Evolutionary conservation across 2,329 filamentous ascomycete species (phyloP).

Genomic region (Curvularia verruculosa): DNA sequence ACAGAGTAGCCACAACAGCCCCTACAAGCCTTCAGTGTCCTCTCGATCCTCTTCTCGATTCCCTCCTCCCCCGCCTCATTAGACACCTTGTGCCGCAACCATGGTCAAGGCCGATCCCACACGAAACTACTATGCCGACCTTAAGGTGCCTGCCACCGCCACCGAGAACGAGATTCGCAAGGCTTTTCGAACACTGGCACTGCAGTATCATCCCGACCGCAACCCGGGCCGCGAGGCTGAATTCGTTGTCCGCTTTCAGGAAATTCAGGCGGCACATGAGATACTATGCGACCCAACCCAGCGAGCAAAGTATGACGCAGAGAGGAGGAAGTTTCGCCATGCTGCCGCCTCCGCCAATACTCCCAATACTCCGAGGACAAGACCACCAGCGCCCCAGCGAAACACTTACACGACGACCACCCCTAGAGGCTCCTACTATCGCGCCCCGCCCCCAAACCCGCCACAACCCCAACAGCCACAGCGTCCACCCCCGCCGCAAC

Average conservation of each 20-base stretch:
- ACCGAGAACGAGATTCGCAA: conserved; percentile 80
- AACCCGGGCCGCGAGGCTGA: conserved; percentile 83
- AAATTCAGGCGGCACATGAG: conserved; percentile 85
- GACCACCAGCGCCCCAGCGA: conserved; percentile 53
- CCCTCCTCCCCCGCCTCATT: conserved; percentile 1
- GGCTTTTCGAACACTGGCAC: conserved; percentile 82
- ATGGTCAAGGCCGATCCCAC: conserved; percentile 73
- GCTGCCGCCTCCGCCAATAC: conserved; percentile 44
- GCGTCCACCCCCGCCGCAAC: conserved; percentile 36
- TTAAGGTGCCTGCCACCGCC: conserved; percentile 72
- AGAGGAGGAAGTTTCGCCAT: conserved; percentile 56
- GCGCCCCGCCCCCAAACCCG: conserved; percentile 37
- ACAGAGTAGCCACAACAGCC: conserved; percentile 25
- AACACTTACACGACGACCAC: conserved; percentile 51
- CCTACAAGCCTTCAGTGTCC: conserved; percentile 6
- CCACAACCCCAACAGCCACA: conserved; percentile 18
- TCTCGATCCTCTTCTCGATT: conserved; percentile 1
- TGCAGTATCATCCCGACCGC: conserved; percentile 87
- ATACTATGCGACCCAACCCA: conserved; percentile 67
- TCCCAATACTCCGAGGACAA: conserved; percentile 49
- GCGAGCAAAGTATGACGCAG: conserved; percentile 67
- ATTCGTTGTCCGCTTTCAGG: conserved; percentile 81
- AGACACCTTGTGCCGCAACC: conserved; percentile 8
- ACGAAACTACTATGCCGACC: conserved; percentile 84
- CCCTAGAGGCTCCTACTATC: conserved; percentile 42